A percentile compares a stretch with the other conserved stretches of the same genome.
Evolutionary conservation across 2,329 filamentous ascomycete species (phyloP).

Genomic region (Cryphonectria naterciae): DNA sequence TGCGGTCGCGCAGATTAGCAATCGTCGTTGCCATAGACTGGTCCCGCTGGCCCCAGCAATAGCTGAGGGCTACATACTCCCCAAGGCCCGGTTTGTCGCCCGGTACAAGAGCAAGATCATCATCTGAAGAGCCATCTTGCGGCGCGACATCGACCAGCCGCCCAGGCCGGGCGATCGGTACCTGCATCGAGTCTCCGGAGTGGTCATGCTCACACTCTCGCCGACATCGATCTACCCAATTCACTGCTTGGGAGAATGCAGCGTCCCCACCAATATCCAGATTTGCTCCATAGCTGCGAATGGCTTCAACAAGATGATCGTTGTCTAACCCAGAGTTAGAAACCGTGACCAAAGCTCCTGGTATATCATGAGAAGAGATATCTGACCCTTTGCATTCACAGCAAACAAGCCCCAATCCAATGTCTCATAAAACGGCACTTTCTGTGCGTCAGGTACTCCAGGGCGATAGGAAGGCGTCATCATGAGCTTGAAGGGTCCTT

Average conservation of each 20-base stretch:
- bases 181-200: neutral
- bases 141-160: neutral
- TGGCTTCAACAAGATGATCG: neutral
- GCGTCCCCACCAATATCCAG: neutral
- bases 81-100: neutral
- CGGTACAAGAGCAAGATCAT: neutral
- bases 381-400: neutral
- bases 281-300: neutral
- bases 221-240: neutral
- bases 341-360: neutral
- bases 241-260: neutral
- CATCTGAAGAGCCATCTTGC: neutral
- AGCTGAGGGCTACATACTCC: neutral
- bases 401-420: neutral
- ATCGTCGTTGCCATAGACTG: neutral
- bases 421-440: neutral
- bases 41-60: slow-evolving; percentile 1
- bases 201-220: neutral
- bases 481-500: neutral
- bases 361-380: neutral
- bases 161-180: neutral
- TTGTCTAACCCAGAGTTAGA: neutral
- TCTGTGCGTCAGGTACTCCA: neutral
- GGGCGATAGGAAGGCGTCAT: neutral
- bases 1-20: neutral